A percentile compares a stretch with the other conserved stretches of the same genome.
phyloP scores from a whole-genome alignment of 345 rosid species.

The Arabis hirsuta region DNA sequence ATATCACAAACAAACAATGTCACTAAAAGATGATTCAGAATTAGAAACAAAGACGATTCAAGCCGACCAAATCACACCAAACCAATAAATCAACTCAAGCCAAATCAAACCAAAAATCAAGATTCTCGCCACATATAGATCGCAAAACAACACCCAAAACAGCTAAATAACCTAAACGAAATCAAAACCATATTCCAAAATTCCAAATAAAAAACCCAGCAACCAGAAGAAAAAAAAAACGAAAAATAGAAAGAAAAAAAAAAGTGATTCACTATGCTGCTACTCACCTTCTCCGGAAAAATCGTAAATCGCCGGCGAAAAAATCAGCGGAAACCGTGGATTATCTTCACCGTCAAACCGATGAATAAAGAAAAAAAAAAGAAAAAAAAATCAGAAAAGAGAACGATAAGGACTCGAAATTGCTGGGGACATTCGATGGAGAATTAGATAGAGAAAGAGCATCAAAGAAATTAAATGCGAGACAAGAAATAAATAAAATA shows the following conservation, averaged over 20 bases:
- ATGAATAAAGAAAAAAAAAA: not conserved
- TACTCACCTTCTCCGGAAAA: conserved; percentile 24
- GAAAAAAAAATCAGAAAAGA: not conserved
- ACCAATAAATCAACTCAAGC: conserved; percentile 1
- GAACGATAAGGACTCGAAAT: conserved; percentile 33
- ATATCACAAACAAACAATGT: conserved; percentile 13
- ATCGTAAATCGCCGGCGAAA: conserved; percentile 18
- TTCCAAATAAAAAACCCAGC: not conserved
- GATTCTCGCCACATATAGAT: conserved; percentile 16
- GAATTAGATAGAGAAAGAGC: conserved; percentile 28
- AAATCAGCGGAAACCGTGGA: not conserved
- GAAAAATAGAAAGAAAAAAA: not conserved
- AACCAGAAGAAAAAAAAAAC: not conserved
- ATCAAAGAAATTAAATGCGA: conserved; percentile 30
- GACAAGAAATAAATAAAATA: not conserved
- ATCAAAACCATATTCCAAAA: conserved; percentile 4
- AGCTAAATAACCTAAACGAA: conserved; percentile 1
- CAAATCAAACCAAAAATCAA: conserved; percentile 5
- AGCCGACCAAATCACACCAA: not conserved
- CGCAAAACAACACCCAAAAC: conserved; percentile 21
- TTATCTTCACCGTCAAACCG: conserved; percentile 15
- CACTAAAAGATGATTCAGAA: not conserved
- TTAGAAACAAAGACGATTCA: not conserved
- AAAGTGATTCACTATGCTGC: not conserved
- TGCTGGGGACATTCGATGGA: conserved; percentile 32